These are phyloP conservation scores for Neofusicoccum parvum DNA, from an alignment of 2,329 filamentous ascomycete species.

Conservation along the genomic window DNA sequence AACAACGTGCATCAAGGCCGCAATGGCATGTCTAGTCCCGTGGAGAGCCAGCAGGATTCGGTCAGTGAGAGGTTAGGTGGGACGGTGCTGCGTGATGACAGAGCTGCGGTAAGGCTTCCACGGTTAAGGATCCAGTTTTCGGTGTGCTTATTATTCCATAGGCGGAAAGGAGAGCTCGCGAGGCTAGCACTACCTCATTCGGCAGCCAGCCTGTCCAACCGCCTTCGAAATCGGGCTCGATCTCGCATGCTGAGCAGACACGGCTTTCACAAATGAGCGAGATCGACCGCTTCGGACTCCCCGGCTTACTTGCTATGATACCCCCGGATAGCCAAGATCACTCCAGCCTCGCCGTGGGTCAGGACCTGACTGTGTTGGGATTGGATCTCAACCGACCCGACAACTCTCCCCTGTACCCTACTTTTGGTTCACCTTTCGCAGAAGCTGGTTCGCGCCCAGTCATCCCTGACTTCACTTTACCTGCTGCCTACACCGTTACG, in stretches of 20 bases:
- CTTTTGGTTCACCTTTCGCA: constrained; percentile 65
- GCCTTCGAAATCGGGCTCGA: constrained; percentile 2
- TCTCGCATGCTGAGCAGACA: constrained; percentile 35
- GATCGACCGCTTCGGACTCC: constrained; percentile 61
- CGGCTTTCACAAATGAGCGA: constrained; percentile 61
- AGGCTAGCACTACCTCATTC: constrained; percentile 21
- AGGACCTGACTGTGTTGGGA: constrained; percentile 65
- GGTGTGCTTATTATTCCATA: not conserved
- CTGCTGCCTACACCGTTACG: constrained; percentile 65
- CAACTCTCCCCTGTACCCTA: constrained; percentile 61
- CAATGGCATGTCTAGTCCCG: constrained; percentile 45
- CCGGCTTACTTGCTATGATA: constrained; percentile 61
- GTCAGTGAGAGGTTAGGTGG: constrained; percentile 18
- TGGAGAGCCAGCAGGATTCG: constrained; percentile 38
- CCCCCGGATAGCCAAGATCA: constrained; percentile 55
- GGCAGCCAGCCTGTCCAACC: constrained; percentile 20
- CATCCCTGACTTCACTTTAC: constrained; percentile 64
- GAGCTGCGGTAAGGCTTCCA: not conserved
- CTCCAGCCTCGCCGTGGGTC: constrained; percentile 59
- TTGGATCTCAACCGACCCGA: constrained; percentile 65
- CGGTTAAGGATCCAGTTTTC: too few species aligned
- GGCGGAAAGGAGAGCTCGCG: constrained; percentile 18
- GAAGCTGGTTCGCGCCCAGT: constrained; percentile 60
- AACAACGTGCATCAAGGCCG: constrained; percentile 46
- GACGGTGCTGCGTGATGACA: constrained; percentile 17